Conservation (phyloP, 2,329 filamentous ascomycete species). For the Metarhizium robertsii region DNA sequence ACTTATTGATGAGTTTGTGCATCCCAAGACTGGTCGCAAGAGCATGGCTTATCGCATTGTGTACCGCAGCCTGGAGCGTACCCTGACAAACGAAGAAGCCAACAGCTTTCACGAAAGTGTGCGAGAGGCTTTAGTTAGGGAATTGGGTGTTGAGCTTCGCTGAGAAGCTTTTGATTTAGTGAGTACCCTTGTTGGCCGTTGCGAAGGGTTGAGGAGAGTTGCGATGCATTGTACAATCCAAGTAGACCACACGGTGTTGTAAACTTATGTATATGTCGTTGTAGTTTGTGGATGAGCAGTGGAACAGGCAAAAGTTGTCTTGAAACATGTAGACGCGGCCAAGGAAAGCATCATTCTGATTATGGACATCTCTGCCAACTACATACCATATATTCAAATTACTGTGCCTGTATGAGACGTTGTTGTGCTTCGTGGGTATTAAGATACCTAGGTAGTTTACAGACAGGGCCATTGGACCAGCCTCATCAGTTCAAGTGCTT, state of each 20-base stretch:
- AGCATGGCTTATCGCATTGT: slow-evolving; percentile 91
- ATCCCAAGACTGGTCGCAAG: slow-evolving; percentile 73
- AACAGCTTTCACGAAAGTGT: slow-evolving; percentile 69
- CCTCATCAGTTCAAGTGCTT: no score
- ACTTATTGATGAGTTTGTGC: slow-evolving; percentile 76
- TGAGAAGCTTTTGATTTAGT: slow-evolving; percentile 3
- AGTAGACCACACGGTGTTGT: neutral
- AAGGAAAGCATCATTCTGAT: no score
- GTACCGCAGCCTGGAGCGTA: slow-evolving; percentile 86
- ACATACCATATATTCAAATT: no score
- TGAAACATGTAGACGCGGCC: no score
- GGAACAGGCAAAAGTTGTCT: neutral
- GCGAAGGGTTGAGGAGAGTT: no score
- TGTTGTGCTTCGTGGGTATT: no score
- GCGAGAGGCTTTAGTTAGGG: slow-evolving; percentile 51
- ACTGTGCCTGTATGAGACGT: no score
- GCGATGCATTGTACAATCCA: neutral
- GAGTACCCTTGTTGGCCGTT: no score
- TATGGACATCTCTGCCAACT: no score
- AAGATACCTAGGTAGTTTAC: no score
- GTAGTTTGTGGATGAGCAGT: neutral
- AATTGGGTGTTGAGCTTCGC: slow-evolving; percentile 62
- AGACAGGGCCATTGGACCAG: no score
- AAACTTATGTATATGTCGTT: neutral
- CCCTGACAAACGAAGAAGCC: slow-evolving; percentile 73